Base-by-base conservation (phyloP, 2,329 filamentous ascomycete genomes). In the Epichloe aotearoae region DNA sequence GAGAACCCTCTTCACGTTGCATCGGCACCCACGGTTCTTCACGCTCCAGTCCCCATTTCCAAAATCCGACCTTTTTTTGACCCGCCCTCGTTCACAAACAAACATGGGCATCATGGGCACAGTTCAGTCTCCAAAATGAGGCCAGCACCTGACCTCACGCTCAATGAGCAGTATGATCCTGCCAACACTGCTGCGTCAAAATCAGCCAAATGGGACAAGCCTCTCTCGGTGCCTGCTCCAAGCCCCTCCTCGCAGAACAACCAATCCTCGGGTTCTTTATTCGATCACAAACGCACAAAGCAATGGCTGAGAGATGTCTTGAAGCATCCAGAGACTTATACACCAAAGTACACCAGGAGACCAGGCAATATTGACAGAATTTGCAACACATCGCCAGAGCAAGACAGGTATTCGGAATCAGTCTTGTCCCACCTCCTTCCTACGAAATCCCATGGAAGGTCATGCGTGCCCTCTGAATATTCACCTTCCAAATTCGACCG, bases 291-390 rank as follows among this genome's bases (percentile, higher is more conserved):
- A 20, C 60, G 64, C 26, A 66, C 66, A 11, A 55, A 59, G 8
- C 55, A 61, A 26, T 70, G 66, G 68, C 55, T 69, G 8, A 62
- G 59, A 20, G 59, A 60, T 15, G 51, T 68, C 10, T 48, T 66
- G n/a, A 58, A 49, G n/a, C 52, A 58, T 39, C 59, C 59, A 5
- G 60, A 62, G 6, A 36, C 57, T 2, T 58, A 62, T 19, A 53
- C 53, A 7, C 50, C 63, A 14, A 61, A 52, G 38, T 57, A 65
- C 30, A 68, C 65, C 12, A 57, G 58, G 19, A 56, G 58, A 7
- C 63, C 58, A 0, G 38, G 46, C 20, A 57, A 57, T 37, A 42
- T n/a, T 2, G 54, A 52, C 40, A 37, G 43, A 26, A 44, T 19
- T 49, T 45, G 23, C 53, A 50, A 37, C 34, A 41, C 51, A 8